Evolutionary conservation across 2,329 filamentous ascomycete species (phyloP).

Genomic region (Curvularia hawaiiensis): DNA sequence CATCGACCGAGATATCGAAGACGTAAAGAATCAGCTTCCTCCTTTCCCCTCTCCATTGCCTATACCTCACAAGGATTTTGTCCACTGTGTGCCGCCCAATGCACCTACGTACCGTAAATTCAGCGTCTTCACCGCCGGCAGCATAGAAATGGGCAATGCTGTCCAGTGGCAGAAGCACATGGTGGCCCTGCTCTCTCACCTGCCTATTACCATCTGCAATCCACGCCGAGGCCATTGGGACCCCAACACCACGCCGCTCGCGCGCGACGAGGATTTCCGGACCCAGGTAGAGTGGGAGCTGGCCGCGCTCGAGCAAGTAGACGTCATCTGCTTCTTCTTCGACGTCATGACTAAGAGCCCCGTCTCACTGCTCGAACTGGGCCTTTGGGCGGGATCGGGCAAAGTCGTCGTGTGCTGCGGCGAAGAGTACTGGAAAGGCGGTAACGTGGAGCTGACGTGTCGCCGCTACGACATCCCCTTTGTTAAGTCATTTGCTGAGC

Average conservation of each 20-base stretch:
- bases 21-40: conserved; percentile 29
- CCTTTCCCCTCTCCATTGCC: conserved; percentile 16
- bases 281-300: conserved; percentile 68
- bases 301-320: conserved; percentile 58
- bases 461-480: conserved; percentile 51
- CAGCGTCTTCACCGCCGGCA: conserved; percentile 64
- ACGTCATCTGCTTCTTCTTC: conserved; percentile 64
- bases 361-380: conserved; percentile 66
- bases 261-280: conserved; percentile 51
- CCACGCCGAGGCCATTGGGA: conserved; percentile 65
- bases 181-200: conserved; percentile 44
- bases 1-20: conserved; percentile 29
- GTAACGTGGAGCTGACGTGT: conserved; percentile 66
- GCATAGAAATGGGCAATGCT: conserved; percentile 53
- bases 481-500: conserved; percentile 50
- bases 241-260: conserved; percentile 55
- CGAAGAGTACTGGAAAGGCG: conserved; percentile 61
- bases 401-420: conserved; percentile 61
- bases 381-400: conserved; percentile 54
- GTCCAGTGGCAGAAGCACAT: conserved; percentile 61
- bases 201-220: conserved; percentile 62
- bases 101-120: conserved; percentile 30
- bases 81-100: conserved; percentile 26
- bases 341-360: conserved; percentile 59
- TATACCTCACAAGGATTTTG: conserved; percentile 18